Conservation (phyloP, 257 asterid genomes). For the Plectranthus barbatus region DNA sequence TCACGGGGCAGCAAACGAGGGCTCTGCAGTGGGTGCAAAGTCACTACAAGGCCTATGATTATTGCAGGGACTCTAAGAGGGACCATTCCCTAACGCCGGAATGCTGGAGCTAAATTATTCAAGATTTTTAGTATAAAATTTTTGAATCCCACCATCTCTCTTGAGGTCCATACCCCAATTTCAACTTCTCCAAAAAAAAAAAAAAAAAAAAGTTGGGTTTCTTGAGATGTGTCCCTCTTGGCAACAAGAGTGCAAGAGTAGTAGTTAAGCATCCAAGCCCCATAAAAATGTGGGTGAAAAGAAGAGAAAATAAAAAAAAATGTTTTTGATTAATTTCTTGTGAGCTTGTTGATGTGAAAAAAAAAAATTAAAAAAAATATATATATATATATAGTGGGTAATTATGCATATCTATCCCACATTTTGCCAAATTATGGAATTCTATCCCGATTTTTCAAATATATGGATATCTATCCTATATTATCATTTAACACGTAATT, state of each 20-base stretch:
- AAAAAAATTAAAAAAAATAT: too few relatives aligned
- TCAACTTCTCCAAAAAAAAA: background rate
- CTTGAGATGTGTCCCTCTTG: slow-evolving; percentile 41
- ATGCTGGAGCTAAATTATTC: slow-evolving; percentile 40
- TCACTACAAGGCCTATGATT: slow-evolving; percentile 57
- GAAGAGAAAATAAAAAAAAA: background rate
- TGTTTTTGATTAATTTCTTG: background rate
- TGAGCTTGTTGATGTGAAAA: slow-evolving; percentile 11
- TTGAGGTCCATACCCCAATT: background rate
- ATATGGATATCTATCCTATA: too few relatives aligned
- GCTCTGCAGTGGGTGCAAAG: slow-evolving; percentile 72
- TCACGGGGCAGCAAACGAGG: slow-evolving; percentile 41
- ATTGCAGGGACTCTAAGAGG: slow-evolving; percentile 66
- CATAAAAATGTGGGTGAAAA: background rate
- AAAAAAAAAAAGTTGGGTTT: slow-evolving; percentile 1
- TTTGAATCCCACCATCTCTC: background rate
- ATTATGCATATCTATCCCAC: too few relatives aligned
- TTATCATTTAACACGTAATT: too few relatives aligned
- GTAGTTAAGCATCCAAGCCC: slow-evolving; percentile 39
- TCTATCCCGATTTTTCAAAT: too few relatives aligned
- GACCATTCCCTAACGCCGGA: slow-evolving; percentile 80
- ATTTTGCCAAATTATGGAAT: too few relatives aligned
- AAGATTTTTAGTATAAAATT: too few relatives aligned
- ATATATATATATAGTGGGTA: too few relatives aligned
- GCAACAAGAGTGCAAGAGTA: slow-evolving; percentile 21